Percentiles rank a stretch among this genome's conserved stretches.
Evolutionary conservation across 129 eudicot genomes (phyloP).

Genomic region (carrot (Daucus carota)): DNA sequence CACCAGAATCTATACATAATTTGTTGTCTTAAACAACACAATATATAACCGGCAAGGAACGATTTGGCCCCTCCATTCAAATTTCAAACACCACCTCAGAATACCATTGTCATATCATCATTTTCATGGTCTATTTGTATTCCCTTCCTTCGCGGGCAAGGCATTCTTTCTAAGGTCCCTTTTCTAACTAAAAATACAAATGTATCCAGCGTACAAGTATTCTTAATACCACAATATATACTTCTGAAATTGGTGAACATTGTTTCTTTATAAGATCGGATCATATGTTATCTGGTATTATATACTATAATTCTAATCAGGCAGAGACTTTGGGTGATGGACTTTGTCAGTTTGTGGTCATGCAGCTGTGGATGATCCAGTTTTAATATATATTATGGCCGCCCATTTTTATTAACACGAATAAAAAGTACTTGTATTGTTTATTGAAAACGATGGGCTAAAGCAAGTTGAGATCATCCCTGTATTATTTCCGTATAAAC

Average conservation of each 20-base stretch:
- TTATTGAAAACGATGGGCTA: neutral
- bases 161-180: neutral
- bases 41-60: neutral
- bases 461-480: neutral
- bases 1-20: too few species aligned
- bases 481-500: too few species aligned
- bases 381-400: neutral
- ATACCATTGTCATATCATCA: neutral
- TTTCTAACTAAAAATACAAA: neutral
- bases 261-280: too few species aligned
- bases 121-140: neutral
- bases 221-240: too few species aligned
- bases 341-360: constrained; percentile 2
- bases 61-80: neutral
- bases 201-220: neutral
- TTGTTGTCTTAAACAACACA: too few species aligned
- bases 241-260: too few species aligned
- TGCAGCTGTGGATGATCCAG: neutral
- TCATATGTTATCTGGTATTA: too few species aligned
- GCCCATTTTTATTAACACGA: neutral
- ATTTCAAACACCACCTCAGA: neutral
- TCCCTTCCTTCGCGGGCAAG: constrained; percentile 17
- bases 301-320: neutral
- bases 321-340: neutral
- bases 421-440: neutral